Evolutionary conservation across 371 early-diverging fungal genomes (phyloP).

Genomic region (Mucor sp.): DNA sequence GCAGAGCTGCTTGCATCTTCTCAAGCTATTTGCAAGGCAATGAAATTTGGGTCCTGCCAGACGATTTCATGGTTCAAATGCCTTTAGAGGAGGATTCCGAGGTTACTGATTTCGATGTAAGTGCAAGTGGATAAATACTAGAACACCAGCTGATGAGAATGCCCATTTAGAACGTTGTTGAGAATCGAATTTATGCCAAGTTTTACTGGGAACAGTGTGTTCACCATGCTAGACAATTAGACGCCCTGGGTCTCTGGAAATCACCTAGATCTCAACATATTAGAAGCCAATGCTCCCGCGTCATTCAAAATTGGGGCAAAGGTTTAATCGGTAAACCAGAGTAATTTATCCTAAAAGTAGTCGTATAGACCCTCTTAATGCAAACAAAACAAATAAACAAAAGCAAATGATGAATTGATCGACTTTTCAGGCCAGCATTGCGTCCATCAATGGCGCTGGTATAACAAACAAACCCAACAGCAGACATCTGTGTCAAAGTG

Average conservation of each 20-base stretch:
- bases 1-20: slow-evolving; percentile 48
- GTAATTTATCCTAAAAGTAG: slow-evolving; percentile 2
- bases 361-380: background rate
- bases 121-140: slow-evolving; percentile 5
- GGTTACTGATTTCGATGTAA: slow-evolving; percentile 52
- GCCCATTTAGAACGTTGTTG: slow-evolving; percentile 38
- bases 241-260: slow-evolving; percentile 35
- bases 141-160: background rate
- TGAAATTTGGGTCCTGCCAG: slow-evolving; percentile 51
- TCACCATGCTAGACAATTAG: slow-evolving; percentile 37
- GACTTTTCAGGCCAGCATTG: background rate
- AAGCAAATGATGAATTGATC: background rate
- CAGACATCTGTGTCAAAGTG: background rate
- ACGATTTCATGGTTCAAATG: slow-evolving; percentile 44
- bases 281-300: slow-evolving; percentile 34
- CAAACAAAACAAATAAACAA: background rate
- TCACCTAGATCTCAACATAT: slow-evolving; percentile 30
- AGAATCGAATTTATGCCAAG: slow-evolving; percentile 42
- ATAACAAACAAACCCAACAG: background rate
- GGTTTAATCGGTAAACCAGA: slow-evolving; percentile 37
- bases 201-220: slow-evolving; percentile 43
- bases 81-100: slow-evolving; percentile 27
- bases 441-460: background rate
- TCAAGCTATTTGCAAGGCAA: slow-evolving; percentile 46
- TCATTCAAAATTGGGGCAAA: slow-evolving; percentile 38